phyloP scores from a whole-genome alignment of 176 grass and related monocot species.

The Hordeum vulgare region DNA sequence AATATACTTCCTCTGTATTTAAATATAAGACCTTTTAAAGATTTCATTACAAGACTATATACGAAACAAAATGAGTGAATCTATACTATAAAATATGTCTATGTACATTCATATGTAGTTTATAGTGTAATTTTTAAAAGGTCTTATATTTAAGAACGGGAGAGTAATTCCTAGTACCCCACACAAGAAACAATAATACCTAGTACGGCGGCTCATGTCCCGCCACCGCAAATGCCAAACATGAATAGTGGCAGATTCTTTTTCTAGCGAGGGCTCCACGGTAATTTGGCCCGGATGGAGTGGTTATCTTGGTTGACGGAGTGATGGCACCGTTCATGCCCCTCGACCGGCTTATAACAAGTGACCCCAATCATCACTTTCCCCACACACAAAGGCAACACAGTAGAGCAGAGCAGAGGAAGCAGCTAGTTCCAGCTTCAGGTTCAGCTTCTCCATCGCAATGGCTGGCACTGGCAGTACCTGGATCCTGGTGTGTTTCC shows the following conservation, averaged over 20 bases:
- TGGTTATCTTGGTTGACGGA: not conserved
- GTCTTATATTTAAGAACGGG: too few species aligned
- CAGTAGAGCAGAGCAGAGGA: not conserved
- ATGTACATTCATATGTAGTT: too few species aligned
- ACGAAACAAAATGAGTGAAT: too few species aligned
- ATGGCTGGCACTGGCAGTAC: constrained; percentile 42
- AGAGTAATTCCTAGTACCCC: too few species aligned
- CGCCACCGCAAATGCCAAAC: not conserved
- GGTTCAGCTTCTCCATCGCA: not conserved
- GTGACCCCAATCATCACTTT: not conserved
- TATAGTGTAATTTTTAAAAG: too few species aligned
- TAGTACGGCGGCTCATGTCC: too few species aligned
- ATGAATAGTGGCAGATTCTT: not conserved
- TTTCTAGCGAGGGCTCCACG: not conserved
- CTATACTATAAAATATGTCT: too few species aligned
- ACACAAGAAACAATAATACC: too few species aligned
- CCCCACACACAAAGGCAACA: not conserved
- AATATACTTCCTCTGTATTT: too few species aligned
- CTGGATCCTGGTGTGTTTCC: constrained; percentile 49
- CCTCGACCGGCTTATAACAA: not conserved
- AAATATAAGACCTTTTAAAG: too few species aligned
- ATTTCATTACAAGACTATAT: too few species aligned
- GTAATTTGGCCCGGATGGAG: not conserved
- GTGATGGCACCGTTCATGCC: not conserved
- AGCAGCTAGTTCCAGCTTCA: not conserved